Conservation (phyloP, 352 stramenopile genomes). For the Phytophthora cactorum region DNA sequence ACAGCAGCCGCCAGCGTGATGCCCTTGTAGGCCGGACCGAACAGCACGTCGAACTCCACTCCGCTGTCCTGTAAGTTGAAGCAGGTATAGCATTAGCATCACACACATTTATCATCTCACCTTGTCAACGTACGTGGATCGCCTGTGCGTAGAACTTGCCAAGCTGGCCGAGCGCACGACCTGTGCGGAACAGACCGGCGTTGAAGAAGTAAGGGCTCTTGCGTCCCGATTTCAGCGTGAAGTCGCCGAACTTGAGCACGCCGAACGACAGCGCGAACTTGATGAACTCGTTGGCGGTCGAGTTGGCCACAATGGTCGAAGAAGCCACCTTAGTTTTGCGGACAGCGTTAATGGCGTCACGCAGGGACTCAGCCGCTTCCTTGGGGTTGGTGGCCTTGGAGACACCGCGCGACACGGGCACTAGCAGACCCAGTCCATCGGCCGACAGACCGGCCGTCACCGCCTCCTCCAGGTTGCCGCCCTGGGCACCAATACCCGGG, state of each 20-base stretch:
- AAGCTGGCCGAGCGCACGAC: conserved; percentile 91
- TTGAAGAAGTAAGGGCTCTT: conserved; percentile 99
- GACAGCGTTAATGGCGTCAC: conserved; percentile 95
- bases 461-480: conserved; percentile 91
- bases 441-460: conserved; percentile 79
- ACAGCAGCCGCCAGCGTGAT: conserved; percentile 97
- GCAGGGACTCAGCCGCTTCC: conserved; percentile 89
- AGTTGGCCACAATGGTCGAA: conserved; percentile 23
- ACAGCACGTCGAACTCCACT: conserved; percentile 98
- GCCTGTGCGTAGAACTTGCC: conserved; percentile 95
- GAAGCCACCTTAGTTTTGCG: conserved; percentile 58
- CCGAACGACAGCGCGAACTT: conserved; percentile 95
- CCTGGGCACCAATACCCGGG: conserved; percentile 96
- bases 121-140: conserved; percentile 76
- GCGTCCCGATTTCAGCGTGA: conserved; percentile 98
- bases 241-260: conserved; percentile 98
- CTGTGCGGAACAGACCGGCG: conserved; percentile 96
- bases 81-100: neutral
- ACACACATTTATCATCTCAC: conserved; percentile 3
- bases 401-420: conserved; percentile 98
- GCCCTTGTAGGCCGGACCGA: conserved; percentile 99
- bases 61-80: conserved; percentile 67
- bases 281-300: conserved; percentile 94
- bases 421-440: conserved; percentile 93
- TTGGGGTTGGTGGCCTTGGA: conserved; percentile 91